phyloP scores from a whole-genome alignment of 2,329 filamentous ascomycete genomes.

The Capronia coronata region DNA sequence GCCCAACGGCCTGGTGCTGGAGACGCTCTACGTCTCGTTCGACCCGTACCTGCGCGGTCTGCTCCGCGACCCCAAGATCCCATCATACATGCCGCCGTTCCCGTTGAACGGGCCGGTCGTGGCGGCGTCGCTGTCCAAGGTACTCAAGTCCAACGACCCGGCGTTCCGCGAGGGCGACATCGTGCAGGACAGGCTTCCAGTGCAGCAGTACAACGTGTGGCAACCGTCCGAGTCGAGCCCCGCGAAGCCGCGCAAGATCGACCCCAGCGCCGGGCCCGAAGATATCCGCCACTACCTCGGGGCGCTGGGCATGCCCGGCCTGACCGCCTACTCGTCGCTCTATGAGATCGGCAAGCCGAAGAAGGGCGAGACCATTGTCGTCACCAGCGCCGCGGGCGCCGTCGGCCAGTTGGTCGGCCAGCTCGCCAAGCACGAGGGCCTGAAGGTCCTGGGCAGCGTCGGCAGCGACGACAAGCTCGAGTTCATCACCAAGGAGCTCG shows the following conservation, averaged over 20 bases:
- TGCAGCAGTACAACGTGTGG: slow-evolving; percentile 57
- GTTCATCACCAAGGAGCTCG: slow-evolving; percentile 63
- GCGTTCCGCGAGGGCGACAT: slow-evolving; percentile 63
- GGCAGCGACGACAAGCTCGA: slow-evolving; percentile 74
- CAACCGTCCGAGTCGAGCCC: background rate
- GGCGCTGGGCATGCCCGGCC: slow-evolving; percentile 68
- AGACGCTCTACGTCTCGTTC: slow-evolving; percentile 62
- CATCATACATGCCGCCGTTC: slow-evolving; percentile 64
- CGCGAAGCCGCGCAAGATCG: slow-evolving; percentile 13
- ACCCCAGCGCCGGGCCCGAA: slow-evolving; percentile 6
- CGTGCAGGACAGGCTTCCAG: slow-evolving; percentile 48
- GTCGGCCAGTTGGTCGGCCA: slow-evolving; percentile 80
- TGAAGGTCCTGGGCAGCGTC: slow-evolving; percentile 72
- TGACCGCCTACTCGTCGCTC: slow-evolving; percentile 68
- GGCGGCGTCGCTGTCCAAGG: slow-evolving; percentile 59
- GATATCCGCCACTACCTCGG: slow-evolving; percentile 60
- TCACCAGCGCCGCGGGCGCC: slow-evolving; percentile 71
- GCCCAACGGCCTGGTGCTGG: slow-evolving; percentile 56
- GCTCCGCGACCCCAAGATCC: slow-evolving; percentile 57
- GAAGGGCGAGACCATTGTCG: slow-evolving; percentile 74
- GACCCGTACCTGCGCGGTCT: slow-evolving; percentile 71
- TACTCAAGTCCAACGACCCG: slow-evolving; percentile 61
- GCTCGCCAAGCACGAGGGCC: slow-evolving; percentile 71
- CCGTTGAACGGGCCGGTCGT: slow-evolving; percentile 56
- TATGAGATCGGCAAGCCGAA: slow-evolving; percentile 70